Evolutionary conservation across 441 rosid species (phyloP).

Genomic region (Theobroma grandiflorum): DNA sequence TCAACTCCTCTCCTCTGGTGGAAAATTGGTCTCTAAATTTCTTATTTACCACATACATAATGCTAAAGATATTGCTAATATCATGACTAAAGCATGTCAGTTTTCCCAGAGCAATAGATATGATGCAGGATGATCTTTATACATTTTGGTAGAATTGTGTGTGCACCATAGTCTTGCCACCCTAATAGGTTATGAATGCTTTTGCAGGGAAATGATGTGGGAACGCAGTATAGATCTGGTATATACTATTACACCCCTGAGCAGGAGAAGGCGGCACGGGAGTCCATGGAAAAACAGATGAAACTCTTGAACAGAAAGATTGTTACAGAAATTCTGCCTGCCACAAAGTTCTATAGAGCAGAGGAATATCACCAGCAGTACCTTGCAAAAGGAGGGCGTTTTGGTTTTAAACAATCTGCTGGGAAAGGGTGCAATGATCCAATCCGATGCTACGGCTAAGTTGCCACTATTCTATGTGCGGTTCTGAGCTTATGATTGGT

Average conservation of each 20-base stretch:
- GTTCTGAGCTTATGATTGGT: not conserved
- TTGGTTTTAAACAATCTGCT: conserved; percentile 71
- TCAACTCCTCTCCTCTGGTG: not conserved
- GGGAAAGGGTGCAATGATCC: conserved; percentile 89
- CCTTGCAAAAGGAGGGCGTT: conserved; percentile 86
- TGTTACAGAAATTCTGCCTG: conserved; percentile 82
- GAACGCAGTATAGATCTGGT: conserved; percentile 90
- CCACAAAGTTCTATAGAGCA: conserved; percentile 88
- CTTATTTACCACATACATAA: not conserved
- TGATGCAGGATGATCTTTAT: not conserved
- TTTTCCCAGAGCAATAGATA: not conserved
- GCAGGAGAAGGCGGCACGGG: conserved; percentile 80
- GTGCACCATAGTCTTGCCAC: not conserved
- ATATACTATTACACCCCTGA: conserved; percentile 83
- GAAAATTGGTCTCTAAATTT: not conserved
- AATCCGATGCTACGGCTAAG: conserved; percentile 87
- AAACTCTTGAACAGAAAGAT: conserved; percentile 67
- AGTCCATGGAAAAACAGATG: conserved; percentile 72
- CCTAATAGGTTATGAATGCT: conserved; percentile 15
- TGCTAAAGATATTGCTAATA: conserved; percentile 1
- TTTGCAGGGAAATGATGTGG: conserved; percentile 87
- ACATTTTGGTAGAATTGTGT: not conserved
- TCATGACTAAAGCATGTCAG: not conserved
- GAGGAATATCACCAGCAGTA: conserved; percentile 94
- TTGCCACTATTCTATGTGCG: not conserved